phyloP scores from a whole-genome alignment of 2,329 filamentous ascomycete genomes.

The Cryphonectria parasitica region DNA sequence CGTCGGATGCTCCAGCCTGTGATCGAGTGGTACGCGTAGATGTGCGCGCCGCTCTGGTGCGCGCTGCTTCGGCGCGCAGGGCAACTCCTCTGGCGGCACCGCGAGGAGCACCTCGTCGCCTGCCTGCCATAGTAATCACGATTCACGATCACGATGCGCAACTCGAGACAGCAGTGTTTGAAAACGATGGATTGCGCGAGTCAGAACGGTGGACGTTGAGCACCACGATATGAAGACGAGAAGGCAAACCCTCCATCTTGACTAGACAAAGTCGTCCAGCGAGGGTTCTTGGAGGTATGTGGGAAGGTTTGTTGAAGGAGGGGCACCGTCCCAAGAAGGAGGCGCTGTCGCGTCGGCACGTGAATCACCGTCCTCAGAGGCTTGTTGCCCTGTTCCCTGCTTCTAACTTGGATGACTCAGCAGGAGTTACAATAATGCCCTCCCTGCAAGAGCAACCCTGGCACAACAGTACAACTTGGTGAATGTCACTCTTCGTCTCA shows the following conservation, averaged over 20 bases:
- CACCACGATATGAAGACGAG: neutral
- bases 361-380: neutral
- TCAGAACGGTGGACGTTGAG: neutral
- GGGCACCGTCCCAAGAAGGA: neutral
- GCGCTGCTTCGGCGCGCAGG: conserved; percentile 24
- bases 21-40: conserved; percentile 34
- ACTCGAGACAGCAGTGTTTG: neutral
- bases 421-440: neutral
- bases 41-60: conserved; percentile 17
- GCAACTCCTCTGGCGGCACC: conserved; percentile 18
- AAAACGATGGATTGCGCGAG: neutral
- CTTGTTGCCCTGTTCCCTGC: neutral
- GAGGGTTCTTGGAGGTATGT: neutral
- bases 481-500: neutral
- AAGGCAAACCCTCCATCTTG: conserved; percentile 5
- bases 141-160: conserved; percentile 2
- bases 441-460: neutral
- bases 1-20: conserved; percentile 31
- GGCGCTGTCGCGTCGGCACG: conserved; percentile 4
- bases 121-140: conserved; percentile 23
- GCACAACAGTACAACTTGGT: neutral
- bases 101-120: conserved; percentile 14
- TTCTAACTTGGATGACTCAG: neutral
- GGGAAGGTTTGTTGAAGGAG: neutral
- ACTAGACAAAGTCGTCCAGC: neutral